Percentiles rank a stretch among this genome's conserved stretches.
Conservation (phyloP, 805 yeast species). For the Starmerella bombi region DNA sequence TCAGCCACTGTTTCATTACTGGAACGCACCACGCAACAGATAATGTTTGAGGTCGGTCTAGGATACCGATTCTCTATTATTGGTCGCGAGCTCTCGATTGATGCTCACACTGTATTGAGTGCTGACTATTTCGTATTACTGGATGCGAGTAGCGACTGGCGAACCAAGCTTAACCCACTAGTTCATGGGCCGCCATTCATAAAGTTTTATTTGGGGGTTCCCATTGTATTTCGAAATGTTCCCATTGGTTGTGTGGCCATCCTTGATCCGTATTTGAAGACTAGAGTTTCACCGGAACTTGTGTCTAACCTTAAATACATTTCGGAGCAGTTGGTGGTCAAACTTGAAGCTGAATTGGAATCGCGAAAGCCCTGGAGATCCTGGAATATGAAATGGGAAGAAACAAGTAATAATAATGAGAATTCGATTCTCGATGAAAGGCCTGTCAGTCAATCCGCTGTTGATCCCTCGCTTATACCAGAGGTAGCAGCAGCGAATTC, state of each 20-base stretch:
- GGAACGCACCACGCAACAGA: slow-evolving; percentile 35
- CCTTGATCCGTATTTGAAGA: slow-evolving; percentile 34
- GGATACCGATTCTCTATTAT: slow-evolving; percentile 33
- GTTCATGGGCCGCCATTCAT: slow-evolving; percentile 50
- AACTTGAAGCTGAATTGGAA: slow-evolving; percentile 4
- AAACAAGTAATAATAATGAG: neutral
- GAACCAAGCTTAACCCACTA: slow-evolving; percentile 48
- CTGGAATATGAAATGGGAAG: slow-evolving; percentile 3
- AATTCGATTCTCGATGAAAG: neutral
- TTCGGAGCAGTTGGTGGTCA: slow-evolving; percentile 8
- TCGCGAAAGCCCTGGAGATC: neutral
- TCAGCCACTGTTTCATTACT: slow-evolving; percentile 52
- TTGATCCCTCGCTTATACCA: neutral
- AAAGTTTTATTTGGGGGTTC: slow-evolving; percentile 53
- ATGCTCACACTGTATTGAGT: slow-evolving; percentile 56
- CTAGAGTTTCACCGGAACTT: slow-evolving; percentile 11
- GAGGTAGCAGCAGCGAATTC: neutral
- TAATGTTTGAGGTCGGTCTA: slow-evolving; percentile 39
- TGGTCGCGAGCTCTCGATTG: slow-evolving; percentile 42
- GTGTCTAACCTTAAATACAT: slow-evolving; percentile 10
- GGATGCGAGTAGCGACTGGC: slow-evolving; percentile 60
- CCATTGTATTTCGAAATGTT: slow-evolving; percentile 33
- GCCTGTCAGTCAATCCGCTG: neutral
- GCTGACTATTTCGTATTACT: slow-evolving; percentile 39
- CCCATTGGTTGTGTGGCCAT: slow-evolving; percentile 47